Base-by-base conservation (phyloP, 2,329 filamentous ascomycete species). In the Gaeumannomyces sp. region DNA sequence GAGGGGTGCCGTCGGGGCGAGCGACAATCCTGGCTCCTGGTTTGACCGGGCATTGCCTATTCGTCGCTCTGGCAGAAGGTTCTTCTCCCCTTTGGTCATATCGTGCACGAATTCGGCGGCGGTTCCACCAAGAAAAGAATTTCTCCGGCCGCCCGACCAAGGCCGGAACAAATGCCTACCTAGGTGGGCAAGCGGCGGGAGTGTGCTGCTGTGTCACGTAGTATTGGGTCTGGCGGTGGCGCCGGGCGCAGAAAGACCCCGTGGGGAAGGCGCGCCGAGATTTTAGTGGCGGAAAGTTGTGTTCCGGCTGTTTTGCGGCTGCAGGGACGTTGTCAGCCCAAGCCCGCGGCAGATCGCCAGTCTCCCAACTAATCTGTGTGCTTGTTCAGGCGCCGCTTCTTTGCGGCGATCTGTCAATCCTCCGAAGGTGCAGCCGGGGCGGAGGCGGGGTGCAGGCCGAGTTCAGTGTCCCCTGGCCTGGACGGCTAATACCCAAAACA, bases 211-310 rank as follows among this genome's bases (percentile, higher is more conserved):
- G 45, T 11, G 16, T 14, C 13, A 11, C 45, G 22, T 53, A 38
- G 35, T 6, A 38, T 19, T 11, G 16, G 35, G 14, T 19, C 35
- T 11, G 45, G 22, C 13, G n/a, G 45, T 11, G 45, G 11, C 5
- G 22, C 19, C 45, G 45, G 45, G 2, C n/a, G 45, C 45, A 10
- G 22, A n/a, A n/a, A 19, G 16, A 5, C 22, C 45, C 22, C 45
- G 22, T 53, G 45, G 45, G 45, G 45, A 53, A 53, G 22, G 45
- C 22, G 45, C 5, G 45, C 45, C 45, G 28, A 35, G 59, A 28
- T 60, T 14, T n/a, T 2, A 60, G 27, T 60, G 28, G 31, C 59
- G 59, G 59, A 38, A 60, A 60, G 14, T 33, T n/a, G 59, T 60
- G 27, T 35, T 38, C 59, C 59, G 59, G 28, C 57, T 31, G 28